These are phyloP conservation scores for Boletus bicolor DNA, from an alignment of 768 basidiomycete species.

Conservation along the genomic window DNA sequence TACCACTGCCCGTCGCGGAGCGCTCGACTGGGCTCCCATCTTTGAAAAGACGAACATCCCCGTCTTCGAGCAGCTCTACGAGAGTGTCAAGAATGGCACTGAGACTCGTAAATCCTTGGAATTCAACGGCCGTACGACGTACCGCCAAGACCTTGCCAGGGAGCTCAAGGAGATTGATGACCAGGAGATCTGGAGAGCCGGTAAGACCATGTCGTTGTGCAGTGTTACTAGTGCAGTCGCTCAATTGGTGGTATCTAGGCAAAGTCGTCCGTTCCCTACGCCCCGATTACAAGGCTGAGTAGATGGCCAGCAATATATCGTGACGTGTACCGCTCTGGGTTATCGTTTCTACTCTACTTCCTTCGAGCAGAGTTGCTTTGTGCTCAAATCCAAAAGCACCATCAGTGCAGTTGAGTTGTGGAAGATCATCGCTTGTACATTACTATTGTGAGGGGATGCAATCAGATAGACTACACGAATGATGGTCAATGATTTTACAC, in stretches of 20 bases:
- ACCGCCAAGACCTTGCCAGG: slow-evolving; percentile 88
- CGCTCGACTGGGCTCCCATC: slow-evolving; percentile 97
- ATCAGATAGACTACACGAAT: background rate
- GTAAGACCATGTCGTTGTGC: slow-evolving; percentile 36
- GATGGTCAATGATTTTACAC: background rate
- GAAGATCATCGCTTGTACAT: slow-evolving; percentile 18
- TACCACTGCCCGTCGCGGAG: slow-evolving; percentile 97
- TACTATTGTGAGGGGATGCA: background rate
- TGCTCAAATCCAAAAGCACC: slow-evolving; percentile 25
- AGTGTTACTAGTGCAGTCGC: background rate
- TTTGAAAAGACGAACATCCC: slow-evolving; percentile 94
- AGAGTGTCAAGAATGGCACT: slow-evolving; percentile 90
- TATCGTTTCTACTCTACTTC: slow-evolving; percentile 4
- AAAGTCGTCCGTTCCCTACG: slow-evolving; percentile 89
- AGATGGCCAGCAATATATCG: slow-evolving; percentile 3
- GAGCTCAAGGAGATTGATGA: slow-evolving; percentile 94
- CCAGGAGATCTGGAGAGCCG: slow-evolving; percentile 98
- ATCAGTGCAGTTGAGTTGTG: slow-evolving; percentile 21
- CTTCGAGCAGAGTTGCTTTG: slow-evolving; percentile 10
- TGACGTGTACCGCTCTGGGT: slow-evolving; percentile 6
- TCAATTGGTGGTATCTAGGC: slow-evolving; percentile 39
- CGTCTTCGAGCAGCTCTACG: slow-evolving; percentile 92
- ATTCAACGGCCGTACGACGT: slow-evolving; percentile 90
- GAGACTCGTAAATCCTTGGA: slow-evolving; percentile 97
- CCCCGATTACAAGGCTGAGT: slow-evolving; percentile 77